Evolutionary conservation across 2,329 filamentous ascomycete genomes (phyloP).

Genomic region (Chaetomiaceae sp.): DNA sequence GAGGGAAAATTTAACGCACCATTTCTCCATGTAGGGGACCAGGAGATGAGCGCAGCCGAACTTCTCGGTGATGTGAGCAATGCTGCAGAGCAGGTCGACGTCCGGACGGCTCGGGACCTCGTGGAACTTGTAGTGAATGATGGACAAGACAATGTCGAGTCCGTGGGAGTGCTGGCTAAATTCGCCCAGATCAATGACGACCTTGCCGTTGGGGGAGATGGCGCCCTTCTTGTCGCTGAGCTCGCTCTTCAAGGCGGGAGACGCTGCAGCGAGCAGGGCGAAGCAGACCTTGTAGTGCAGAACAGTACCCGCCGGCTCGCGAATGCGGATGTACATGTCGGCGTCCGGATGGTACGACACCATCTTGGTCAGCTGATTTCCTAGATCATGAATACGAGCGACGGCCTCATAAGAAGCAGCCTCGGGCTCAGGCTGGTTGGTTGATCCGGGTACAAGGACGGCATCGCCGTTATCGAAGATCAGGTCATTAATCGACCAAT

Average conservation of each 20-base stretch:
- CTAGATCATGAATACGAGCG: neutral
- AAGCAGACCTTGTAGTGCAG: slow-evolving; percentile 19
- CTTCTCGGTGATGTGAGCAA: slow-evolving; percentile 23
- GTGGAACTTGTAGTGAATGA: slow-evolving; percentile 26
- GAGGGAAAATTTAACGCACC: slow-evolving; percentile 12
- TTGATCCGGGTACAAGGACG: no score
- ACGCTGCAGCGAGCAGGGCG: slow-evolving; percentile 18
- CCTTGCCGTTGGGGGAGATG: neutral
- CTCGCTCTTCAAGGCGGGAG: slow-evolving; percentile 12
- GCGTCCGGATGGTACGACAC: slow-evolving; percentile 21
- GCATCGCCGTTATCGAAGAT: no score
- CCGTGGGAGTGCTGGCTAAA: slow-evolving; percentile 15
- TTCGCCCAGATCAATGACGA: slow-evolving; percentile 6
- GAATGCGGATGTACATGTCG: slow-evolving; percentile 20
- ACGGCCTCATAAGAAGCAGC: neutral
- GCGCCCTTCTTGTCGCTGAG: neutral
- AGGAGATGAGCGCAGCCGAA: slow-evolving; percentile 23
- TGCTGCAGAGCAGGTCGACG: slow-evolving; percentile 18
- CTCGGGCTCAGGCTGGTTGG: neutral
- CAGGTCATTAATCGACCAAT: no score
- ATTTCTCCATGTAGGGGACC: slow-evolving; percentile 20
- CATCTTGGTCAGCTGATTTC: neutral
- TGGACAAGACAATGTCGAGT: slow-evolving; percentile 23
- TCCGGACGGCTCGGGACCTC: slow-evolving; percentile 16
- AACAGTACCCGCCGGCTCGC: neutral